Evolutionary conservation across 2,329 filamentous ascomycete genomes (phyloP).

Genomic region (Penicillium sp.): DNA sequence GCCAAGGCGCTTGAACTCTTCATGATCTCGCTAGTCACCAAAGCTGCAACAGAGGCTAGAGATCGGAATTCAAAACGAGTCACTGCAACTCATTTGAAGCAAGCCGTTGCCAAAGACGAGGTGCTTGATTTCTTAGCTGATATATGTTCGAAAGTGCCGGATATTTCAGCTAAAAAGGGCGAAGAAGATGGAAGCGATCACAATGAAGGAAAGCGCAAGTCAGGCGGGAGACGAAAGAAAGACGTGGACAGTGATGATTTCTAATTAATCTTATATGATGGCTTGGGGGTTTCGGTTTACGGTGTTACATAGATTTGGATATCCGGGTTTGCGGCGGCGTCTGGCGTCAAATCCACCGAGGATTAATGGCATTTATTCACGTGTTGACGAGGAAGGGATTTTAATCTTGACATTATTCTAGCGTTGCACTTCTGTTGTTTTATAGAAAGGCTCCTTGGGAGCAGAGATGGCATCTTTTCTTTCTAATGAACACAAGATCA

Average conservation of each 20-base stretch:
- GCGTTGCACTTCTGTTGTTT: neutral
- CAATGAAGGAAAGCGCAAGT: constrained; percentile 43
- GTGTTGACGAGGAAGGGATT: neutral
- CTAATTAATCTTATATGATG: neutral
- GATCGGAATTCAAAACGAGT: constrained; percentile 84
- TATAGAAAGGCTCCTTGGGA: neutral
- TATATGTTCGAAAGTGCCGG: constrained; percentile 80
- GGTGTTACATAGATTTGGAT: neutral
- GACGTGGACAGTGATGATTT: constrained; percentile 34
- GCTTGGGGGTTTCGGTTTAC: neutral
- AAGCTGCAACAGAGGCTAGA: constrained; percentile 78
- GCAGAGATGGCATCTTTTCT: neutral
- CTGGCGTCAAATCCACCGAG: neutral
- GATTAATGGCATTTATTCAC: neutral
- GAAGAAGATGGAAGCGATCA: constrained; percentile 38
- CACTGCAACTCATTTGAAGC: constrained; percentile 85
- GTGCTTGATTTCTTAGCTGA: constrained; percentile 93
- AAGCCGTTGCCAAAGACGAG: constrained; percentile 80
- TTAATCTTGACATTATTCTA: neutral
- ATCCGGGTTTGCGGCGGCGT: neutral
- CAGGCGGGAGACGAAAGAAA: constrained; percentile 43
- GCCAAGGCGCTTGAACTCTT: constrained; percentile 95
- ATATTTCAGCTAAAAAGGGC: constrained; percentile 49
- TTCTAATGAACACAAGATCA: neutral
- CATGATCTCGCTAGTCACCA: constrained; percentile 90